phyloP scores from a whole-genome alignment of 1,284 basidiomycete species.

The Dichomitus squalens region DNA sequence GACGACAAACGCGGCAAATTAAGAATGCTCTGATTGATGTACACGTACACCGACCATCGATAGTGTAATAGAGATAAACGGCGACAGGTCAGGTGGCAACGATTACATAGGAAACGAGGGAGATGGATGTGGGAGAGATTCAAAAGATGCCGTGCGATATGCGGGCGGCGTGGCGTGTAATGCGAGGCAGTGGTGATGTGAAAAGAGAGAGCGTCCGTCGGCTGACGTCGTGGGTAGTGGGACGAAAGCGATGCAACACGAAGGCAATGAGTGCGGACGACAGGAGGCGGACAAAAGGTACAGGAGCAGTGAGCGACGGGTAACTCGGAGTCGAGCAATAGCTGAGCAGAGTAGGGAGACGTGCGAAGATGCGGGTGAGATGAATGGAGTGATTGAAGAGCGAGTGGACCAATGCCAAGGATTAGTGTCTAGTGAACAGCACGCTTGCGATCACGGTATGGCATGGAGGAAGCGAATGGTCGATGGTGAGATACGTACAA shows the following conservation, averaged over 20 bases:
- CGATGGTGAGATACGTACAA: not conserved
- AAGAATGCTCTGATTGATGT: slow-evolving; percentile 13
- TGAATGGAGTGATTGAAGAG: not conserved
- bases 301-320: slow-evolving; percentile 4
- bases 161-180: not conserved
- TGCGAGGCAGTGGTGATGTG: not conserved
- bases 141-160: not conserved
- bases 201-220: not conserved
- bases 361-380: not conserved
- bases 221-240: not conserved
- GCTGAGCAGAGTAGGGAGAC: not conserved
- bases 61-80: slow-evolving; percentile 8
- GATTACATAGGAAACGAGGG: slow-evolving; percentile 12
- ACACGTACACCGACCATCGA: slow-evolving; percentile 21
- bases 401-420: not conserved
- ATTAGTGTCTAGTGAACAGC: not conserved
- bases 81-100: slow-evolving; percentile 4
- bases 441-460: not conserved
- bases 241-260: not conserved
- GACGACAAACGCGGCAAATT: slow-evolving; percentile 4
- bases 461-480: not conserved
- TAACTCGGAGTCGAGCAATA: not conserved
- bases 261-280: not conserved
- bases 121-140: slow-evolving; percentile 1
- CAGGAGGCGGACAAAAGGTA: not conserved